Evolutionary conservation across 2,329 filamentous ascomycete species (phyloP), one percentile per base, ranked within the genome.

Genomic region (Escovopsis sp.): DNA sequence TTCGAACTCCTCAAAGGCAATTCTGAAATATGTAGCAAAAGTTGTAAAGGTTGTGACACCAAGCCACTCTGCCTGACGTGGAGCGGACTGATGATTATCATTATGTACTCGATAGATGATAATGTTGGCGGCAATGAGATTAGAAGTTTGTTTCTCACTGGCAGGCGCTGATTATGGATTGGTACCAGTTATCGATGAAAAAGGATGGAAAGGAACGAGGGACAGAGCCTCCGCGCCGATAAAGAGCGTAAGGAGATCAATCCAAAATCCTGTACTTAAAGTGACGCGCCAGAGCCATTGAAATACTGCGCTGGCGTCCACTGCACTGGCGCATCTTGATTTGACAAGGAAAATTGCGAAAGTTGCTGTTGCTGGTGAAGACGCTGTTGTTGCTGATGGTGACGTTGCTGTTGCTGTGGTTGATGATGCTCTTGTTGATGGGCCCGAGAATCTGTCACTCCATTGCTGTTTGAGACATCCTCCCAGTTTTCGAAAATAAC

Each of bases 401-500:
- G 21, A 3, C 11, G 21, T 8, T 23, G 19, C 19, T 27, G 16
- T 39, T 44, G 38, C 35, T 43, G 30, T 40, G 38, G 38, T 12
- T 38, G 40, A 30, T 48, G 48, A n/a, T 47, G 52, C 32, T 49
- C 42, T 12, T 44, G 49, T 16, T 41, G 43, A 37, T 57, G 54
- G 31, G 56, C 52, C 15, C 57, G 45, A 15, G 58, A 49, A 8
- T 8, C 21, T 9, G 21, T 25, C 21, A 25, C 3, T 16, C 54
- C 46, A 16, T 53, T 52, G 17, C 51, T 44, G 21, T 11, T 25
- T 25, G 21, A 8, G 11, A 62, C 51, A 37, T 49, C 56, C 36
- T 59, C 58, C 60, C 60, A 63, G 39, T 61, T 58, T 2, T 61
- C 55, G 31, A 62, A 61, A 9, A 56, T 49, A 23, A 58, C 50